phyloP scores from a whole-genome alignment of 2,329 filamentous ascomycete species.

The Celoporthe dispersa region DNA sequence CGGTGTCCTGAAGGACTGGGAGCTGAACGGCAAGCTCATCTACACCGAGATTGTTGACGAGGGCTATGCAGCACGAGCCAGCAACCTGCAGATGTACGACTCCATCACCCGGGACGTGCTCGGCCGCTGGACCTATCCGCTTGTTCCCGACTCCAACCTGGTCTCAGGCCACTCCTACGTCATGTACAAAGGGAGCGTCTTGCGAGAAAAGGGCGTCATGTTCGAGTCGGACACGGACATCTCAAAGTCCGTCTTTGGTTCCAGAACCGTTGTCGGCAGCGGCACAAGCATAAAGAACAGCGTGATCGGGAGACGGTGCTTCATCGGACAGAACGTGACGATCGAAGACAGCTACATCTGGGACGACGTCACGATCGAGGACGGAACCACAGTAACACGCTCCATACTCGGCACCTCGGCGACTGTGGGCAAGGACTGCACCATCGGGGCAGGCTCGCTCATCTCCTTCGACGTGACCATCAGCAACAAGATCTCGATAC shows the following conservation, averaged over 20 bases:
- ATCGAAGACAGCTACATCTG: slow-evolving; percentile 85
- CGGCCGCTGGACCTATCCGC: slow-evolving; percentile 83
- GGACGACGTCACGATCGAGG: slow-evolving; percentile 79
- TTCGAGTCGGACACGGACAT: slow-evolving; percentile 74
- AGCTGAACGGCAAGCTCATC: slow-evolving; percentile 96
- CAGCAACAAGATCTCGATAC: slow-evolving; percentile 60
- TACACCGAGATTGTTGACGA: slow-evolving; percentile 84
- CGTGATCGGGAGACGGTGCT: slow-evolving; percentile 82
- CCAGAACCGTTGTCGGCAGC: slow-evolving; percentile 74
- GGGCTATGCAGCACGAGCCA: slow-evolving; percentile 84
- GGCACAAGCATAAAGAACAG: slow-evolving; percentile 73
- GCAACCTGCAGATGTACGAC: slow-evolving; percentile 87
- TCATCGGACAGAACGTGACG: slow-evolving; percentile 81
- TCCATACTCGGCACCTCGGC: slow-evolving; percentile 78
- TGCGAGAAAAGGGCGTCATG: slow-evolving; percentile 78
- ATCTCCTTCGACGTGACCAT: slow-evolving; percentile 80
- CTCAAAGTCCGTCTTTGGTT: slow-evolving; percentile 75
- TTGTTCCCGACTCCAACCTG: slow-evolving; percentile 88
- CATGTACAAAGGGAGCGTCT: slow-evolving; percentile 69
- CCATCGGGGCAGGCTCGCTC: slow-evolving; percentile 72
- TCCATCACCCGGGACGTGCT: slow-evolving; percentile 87
- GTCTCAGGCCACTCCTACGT: slow-evolving; percentile 77
- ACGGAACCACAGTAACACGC: slow-evolving; percentile 70
- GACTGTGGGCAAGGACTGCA: slow-evolving; percentile 71
- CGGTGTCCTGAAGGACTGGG: slow-evolving; percentile 93